Base-by-base conservation (phyloP, 139 green algal genomes). In the Diplosphaera chodatii region DNA sequence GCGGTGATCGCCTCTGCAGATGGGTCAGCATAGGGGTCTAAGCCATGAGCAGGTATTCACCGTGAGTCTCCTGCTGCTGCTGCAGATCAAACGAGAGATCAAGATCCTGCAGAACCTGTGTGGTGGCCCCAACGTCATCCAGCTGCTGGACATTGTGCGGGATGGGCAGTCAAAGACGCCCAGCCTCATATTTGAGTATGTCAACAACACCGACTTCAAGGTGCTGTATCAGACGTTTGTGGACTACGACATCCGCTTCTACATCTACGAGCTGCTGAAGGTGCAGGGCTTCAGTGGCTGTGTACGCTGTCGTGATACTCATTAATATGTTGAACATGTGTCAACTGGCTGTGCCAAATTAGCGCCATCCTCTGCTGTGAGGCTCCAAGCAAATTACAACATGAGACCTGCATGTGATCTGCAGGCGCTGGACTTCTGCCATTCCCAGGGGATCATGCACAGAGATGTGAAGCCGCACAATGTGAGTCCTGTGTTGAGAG, bases 241-340 rank as follows among this genome's bases (percentile, higher is more conserved):
- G 0, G 96, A 99, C 84, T 88, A 93, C 40, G 96, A 99, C 82
- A 95, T 99, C 69, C 88, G 96, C 27, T 98, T 93, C 84, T 99
- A 99, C 85, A 93, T 99, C 30, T 88, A 88, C 67, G 89, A 98
- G 82, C 85, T 99, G n/a, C 83, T 99, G 34, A 96, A 95, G 82
- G 76, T 83, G 63, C 16, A n/a, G n/a, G n/a, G 56, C 27, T 13
- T n/a, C n/a, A n/a, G n/a, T n/a, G n/a, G n/a, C n/a, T n/a, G n/a
- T n/a, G n/a, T n/a, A n/a, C n/a, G n/a, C n/a, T n/a, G n/a, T n/a
- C n/a, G n/a, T n/a, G n/a, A n/a, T n/a, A n/a, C n/a, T n/a, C n/a
- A n/a, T n/a, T n/a, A n/a, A n/a, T n/a, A n/a, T n/a, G n/a, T n/a
- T n/a, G n/a, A n/a, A n/a, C n/a, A n/a, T n/a, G n/a, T n/a, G n/a